Evolutionary conservation across 768 basidiomycete species (phyloP), one percentile per base, ranked within the genome.

Genomic region (Hygrophoropsis aurantiaca): DNA sequence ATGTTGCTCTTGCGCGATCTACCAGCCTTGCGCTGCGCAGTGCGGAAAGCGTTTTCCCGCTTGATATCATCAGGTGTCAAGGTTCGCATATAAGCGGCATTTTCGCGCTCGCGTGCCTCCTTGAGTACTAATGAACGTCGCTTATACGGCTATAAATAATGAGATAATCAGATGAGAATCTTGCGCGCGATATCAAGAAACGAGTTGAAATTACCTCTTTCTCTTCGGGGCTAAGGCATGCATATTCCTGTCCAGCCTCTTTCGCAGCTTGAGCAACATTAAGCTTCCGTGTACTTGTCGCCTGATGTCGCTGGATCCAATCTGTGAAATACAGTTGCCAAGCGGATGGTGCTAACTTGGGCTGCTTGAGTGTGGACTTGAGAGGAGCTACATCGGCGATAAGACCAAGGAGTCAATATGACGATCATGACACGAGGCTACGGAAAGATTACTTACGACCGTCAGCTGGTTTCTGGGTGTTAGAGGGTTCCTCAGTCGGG

Each of bases 311-410:
- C 64, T 91, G 87, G 53, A 97, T 93, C 83, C 90, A 94, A 62
- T 95, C 91, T 19, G 92, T 92, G 64, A 97, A 95, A 69, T 92
- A 97, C 36, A 97, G 78, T 67, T 97, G 94, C 94, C 94, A 97
- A 45, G 93, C 90, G 3, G 91, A 94, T 4, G 90, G 91, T 5
- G 94, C 90, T 57, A 93, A 78, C 72, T 94, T 93, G 40, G 93
- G 93, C 16, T 90, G 92, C 35, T 85, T 84, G 48, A 97, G 74
- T 10, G 82, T 68, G 33, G 93, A 93, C 68, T 87, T 93, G 46
- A 80, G 70, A 38, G 80, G 80, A 30, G 75, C 86, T 85, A 66
- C 47, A 63, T 41, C 56, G 61, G 64, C 50, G 49, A 58, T 63
- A 59, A 50, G 54, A 36, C 7, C 18, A 13, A n/a, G 49, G 23